Percentiles rank a stretch among this genome's conserved stretches.
These are phyloP conservation scores for Tinospora cordifolia DNA, from an alignment of 164 flowering plant species.

Conservation along the genomic window DNA sequence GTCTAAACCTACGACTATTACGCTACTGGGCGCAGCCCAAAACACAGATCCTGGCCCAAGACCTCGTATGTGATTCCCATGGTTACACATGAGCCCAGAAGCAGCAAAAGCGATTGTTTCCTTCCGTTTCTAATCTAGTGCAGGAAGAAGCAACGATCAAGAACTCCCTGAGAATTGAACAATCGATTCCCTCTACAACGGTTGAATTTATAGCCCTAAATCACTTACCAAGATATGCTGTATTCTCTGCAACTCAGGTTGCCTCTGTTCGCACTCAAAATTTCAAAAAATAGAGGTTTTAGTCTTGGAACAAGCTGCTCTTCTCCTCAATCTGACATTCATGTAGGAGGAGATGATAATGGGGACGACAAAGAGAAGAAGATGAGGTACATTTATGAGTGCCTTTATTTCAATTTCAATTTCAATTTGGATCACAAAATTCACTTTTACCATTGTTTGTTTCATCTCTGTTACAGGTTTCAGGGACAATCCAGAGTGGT, in stretches of 20 bases:
- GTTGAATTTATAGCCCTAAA: neutral
- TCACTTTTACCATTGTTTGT: neutral
- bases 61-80: no score
- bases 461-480: conserved; percentile 18
- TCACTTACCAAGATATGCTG: conserved; percentile 7
- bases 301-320: conserved; percentile 14
- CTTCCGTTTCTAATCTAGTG: no score
- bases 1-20: no score
- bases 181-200: neutral
- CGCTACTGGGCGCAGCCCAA: no score
- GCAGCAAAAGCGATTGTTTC: no score
- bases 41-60: no score
- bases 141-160: no score
- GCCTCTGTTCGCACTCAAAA: conserved; percentile 12
- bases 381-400: conserved; percentile 15
- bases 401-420: neutral
- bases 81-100: no score
- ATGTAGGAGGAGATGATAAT: conserved; percentile 12
- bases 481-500: conserved; percentile 21
- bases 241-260: conserved; percentile 19
- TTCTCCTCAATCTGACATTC: conserved; percentile 14
- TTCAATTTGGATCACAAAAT: neutral
- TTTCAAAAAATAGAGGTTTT: conserved; percentile 12
- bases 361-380: conserved; percentile 5
- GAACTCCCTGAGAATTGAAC: neutral